Percentiles rank a stretch among this genome's conserved stretches.
Conservation (phyloP, 1,284 basidiomycete species). For the Kwoniella shivajii region DNA sequence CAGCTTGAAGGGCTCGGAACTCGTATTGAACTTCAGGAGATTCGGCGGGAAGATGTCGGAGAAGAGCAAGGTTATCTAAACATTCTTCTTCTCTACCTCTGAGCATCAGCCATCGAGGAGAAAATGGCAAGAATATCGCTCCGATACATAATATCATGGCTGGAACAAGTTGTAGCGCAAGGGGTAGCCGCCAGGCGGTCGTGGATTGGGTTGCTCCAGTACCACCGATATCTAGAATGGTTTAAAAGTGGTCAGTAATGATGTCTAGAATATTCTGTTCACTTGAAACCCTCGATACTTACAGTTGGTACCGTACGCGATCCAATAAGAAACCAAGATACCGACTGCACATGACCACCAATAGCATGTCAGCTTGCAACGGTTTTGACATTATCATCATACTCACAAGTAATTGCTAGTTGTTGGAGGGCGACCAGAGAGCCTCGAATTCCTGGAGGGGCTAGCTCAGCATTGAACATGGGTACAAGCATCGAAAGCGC, state of each 20-base stretch:
- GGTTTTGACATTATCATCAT: constrained; percentile 15
- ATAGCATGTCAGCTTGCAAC: not conserved
- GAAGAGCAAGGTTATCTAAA: constrained; percentile 64
- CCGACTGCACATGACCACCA: constrained; percentile 23
- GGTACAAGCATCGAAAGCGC: constrained; percentile 52
- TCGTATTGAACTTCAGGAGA: constrained; percentile 71
- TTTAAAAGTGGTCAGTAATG: not conserved
- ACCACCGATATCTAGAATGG: constrained; percentile 44
- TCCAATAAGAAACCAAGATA: constrained; percentile 68
- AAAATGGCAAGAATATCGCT: constrained; percentile 57
- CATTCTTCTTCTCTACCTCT: constrained; percentile 71
- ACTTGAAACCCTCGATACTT: constrained; percentile 42
- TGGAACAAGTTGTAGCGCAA: constrained; percentile 74
- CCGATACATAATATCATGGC: constrained; percentile 50
- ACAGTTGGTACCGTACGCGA: constrained; percentile 68
- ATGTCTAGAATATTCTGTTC: no score
- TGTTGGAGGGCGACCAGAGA: constrained; percentile 80
- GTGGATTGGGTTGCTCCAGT: constrained; percentile 50
- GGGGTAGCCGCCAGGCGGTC: constrained; percentile 74
- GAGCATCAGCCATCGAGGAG: constrained; percentile 65
- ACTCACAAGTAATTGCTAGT: constrained; percentile 74
- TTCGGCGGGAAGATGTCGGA: constrained; percentile 63
- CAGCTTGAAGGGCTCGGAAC: constrained; percentile 78
- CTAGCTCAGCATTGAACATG: constrained; percentile 72
- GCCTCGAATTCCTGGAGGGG: constrained; percentile 78